Evolutionary conservation across 2,329 filamentous ascomycete genomes (phyloP).

Genomic region (Ceratocystis destructans): DNA sequence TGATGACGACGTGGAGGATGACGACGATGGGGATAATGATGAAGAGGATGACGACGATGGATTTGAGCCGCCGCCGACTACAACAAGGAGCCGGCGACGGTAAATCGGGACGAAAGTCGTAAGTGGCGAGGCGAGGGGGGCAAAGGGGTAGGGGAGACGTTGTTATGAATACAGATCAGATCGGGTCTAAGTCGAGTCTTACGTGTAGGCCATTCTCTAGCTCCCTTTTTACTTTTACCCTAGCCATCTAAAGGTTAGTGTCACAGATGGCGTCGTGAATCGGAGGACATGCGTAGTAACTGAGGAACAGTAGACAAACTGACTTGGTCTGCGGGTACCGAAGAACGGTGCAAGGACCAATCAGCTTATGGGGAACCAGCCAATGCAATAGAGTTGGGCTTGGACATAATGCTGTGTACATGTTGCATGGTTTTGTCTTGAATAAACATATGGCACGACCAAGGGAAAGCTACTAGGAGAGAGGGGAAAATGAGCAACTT

Average conservation of each 20-base stretch:
- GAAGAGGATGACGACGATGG: conserved; percentile 44
- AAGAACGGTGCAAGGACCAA: not conserved
- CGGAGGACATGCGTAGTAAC: not conserved
- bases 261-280: conserved; percentile 1
- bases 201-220: not conserved
- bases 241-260: not conserved
- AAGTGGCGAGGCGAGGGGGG: not conserved
- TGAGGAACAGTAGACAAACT: not conserved
- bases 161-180: not conserved
- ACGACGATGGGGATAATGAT: conserved; percentile 46
- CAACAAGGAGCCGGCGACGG: conserved; percentile 12
- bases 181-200: not conserved
- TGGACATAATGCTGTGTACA: no score
- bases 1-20: conserved; percentile 51
- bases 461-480: no score
- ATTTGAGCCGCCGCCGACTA: conserved; percentile 35
- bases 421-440: no score
- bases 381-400: no score
- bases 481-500: no score
- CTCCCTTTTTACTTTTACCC: not conserved
- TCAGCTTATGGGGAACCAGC: not conserved
- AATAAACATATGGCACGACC: no score
- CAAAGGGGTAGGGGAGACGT: not conserved
- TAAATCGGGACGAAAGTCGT: not conserved
- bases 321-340: not conserved